Conservation (phyloP, 2,329 filamentous ascomycete genomes). For the Phyllachora maydis region DNA sequence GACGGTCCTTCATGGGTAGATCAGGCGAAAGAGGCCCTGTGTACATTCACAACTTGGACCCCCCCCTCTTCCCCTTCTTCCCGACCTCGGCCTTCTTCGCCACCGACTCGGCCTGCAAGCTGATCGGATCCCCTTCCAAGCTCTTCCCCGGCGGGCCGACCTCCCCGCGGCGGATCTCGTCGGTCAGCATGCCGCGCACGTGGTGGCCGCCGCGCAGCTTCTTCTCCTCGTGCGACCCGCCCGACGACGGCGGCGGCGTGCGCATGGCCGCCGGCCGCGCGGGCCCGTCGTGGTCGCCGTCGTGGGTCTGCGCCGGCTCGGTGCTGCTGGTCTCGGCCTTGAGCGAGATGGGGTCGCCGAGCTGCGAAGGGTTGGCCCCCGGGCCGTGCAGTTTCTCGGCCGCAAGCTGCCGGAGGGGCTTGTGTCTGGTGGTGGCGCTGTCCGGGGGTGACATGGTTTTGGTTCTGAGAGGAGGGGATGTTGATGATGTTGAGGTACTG, state of each 20-base stretch:
- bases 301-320: neutral
- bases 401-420: constrained; percentile 7
- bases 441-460: neutral
- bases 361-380: constrained; percentile 6
- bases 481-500: neutral
- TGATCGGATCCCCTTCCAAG: constrained; percentile 3
- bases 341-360: constrained; percentile 8
- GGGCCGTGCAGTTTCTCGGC: constrained; percentile 6
- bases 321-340: constrained; percentile 6
- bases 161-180: constrained; percentile 2
- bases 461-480: too few species aligned
- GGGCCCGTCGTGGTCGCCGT: neutral
- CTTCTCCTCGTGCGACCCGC: constrained; percentile 3
- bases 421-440: constrained; percentile 1
- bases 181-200: constrained; percentile 3
- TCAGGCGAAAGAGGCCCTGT: too few species aligned
- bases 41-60: too few species aligned
- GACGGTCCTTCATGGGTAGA: too few species aligned
- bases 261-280: constrained; percentile 1
- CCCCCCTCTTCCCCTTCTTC: too few species aligned
- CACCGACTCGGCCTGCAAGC: too few species aligned
- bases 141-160: neutral
- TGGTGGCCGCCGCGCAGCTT: constrained; percentile 2
- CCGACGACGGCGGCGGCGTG: constrained; percentile 1
- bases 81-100: too few species aligned